Base-by-base conservation (phyloP, 495 filamentous ascomycete genomes). In the Cairneyella variabilis region DNA sequence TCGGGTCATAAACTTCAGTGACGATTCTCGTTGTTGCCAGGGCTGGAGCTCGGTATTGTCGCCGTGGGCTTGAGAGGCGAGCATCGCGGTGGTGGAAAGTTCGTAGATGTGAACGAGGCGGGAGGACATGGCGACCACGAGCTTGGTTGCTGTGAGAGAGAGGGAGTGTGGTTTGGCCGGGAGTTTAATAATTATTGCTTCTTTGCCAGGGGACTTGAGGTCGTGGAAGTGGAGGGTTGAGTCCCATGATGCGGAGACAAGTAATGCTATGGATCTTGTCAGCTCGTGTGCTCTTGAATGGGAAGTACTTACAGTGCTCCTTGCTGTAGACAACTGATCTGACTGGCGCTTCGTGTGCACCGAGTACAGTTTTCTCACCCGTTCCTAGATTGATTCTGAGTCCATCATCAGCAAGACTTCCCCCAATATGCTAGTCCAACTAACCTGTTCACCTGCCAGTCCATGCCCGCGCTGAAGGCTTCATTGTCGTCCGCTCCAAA, bases 71-170 rank as follows among this genome's bases (percentile, higher is more conserved):
- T 83, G 65, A 2, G 82, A 73, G 1, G 78, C 69, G 4, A 80
- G 58, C 11, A 74, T 56, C 14, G 79, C 69, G 37, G 96, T 76
- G 4, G 83, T 69, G 22, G 82, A 75, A 8, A 98, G 81, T 61
- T 96, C 88, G 78, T 97, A 97, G 70, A 98, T 95, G 74, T 93
- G 82, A 39, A 96, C 75, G 0, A 87, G 78, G 38, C 93, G 89
- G 34, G 85, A 87, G n/a, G 91, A 87, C 92, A 97, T 97, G 48
- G 90, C 91, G 34, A 97, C 89, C 46, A 98, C 89, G 9, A 96
- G 77, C 60, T 90, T 95, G 26, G 88, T 86, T 14, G 88, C 72
- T 42, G 84, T 85, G 41, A 88, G 78, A 16, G 90, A 88, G 38
- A 97, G 69, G 17, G 90, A 90, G 73, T 95, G 95, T 18, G 88